Percentiles rank a stretch among this genome's conserved stretches.
Conservation (phyloP, 2,329 filamentous ascomycete genomes). For the Neopestalotiopsis rosae region DNA sequence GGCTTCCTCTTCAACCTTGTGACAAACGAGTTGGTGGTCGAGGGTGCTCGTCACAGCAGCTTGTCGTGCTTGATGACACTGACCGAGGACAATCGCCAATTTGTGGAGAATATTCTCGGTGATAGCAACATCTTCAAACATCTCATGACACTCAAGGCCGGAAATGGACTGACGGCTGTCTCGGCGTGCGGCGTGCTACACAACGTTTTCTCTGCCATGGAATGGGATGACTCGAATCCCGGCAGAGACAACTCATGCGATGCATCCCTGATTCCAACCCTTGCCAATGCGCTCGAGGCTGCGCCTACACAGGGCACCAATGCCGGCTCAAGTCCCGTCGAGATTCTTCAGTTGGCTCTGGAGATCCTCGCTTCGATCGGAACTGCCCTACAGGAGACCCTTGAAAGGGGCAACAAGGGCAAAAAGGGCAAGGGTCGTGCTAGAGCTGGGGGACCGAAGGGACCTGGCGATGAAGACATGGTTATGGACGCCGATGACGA, state of each 20-base stretch:
- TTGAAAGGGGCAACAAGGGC: slow-evolving; percentile 48
- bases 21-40: slow-evolving; percentile 43
- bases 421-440: not conserved
- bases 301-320: slow-evolving; percentile 39
- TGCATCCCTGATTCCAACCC: slow-evolving; percentile 52
- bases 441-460: slow-evolving; percentile 38
- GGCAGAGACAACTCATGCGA: slow-evolving; percentile 56
- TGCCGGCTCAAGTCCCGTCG: slow-evolving; percentile 45
- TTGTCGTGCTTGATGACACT: slow-evolving; percentile 62
- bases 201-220: slow-evolving; percentile 61
- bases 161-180: slow-evolving; percentile 55
- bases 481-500: slow-evolving; percentile 43
- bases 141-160: slow-evolving; percentile 53
- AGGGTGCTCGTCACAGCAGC: slow-evolving; percentile 51
- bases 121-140: slow-evolving; percentile 55
- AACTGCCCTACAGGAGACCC: slow-evolving; percentile 58
- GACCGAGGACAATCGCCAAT: slow-evolving; percentile 62
- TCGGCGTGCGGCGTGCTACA: slow-evolving; percentile 67
- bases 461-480: slow-evolving; percentile 40
- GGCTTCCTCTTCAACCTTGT: slow-evolving; percentile 61
- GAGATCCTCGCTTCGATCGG: slow-evolving; percentile 70
- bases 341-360: slow-evolving; percentile 60
- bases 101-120: slow-evolving; percentile 59
- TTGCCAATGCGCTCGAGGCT: slow-evolving; percentile 46
- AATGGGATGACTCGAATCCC: slow-evolving; percentile 57